A percentile compares a stretch with the other conserved stretches of the same genome.
These are phyloP conservation scores for Russula sp. DNA, from an alignment of 768 basidiomycete species.

Conservation along the genomic window DNA sequence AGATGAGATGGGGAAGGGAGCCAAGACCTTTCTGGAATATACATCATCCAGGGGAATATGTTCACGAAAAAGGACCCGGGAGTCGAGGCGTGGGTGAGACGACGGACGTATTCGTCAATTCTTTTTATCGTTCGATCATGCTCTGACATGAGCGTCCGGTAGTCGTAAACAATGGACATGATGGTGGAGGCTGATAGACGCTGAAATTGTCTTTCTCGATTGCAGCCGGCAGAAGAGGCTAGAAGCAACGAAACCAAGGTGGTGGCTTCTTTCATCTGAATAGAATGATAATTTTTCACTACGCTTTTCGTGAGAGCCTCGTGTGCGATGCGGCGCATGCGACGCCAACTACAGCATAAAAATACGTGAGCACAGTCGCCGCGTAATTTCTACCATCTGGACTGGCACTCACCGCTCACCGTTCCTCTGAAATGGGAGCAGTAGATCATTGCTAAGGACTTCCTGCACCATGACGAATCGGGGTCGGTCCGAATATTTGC, in stretches of 20 bases:
- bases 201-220: constrained; percentile 29
- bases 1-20: neutral
- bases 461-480: constrained; percentile 7
- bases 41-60: constrained; percentile 12
- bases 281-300: constrained; percentile 24
- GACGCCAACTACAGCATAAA: constrained; percentile 29
- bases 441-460: constrained; percentile 9
- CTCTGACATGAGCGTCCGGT: constrained; percentile 1
- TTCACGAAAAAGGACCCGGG: neutral
- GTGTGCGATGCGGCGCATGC: constrained; percentile 32
- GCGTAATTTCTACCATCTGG: neutral
- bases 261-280: constrained; percentile 31
- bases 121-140: neutral
- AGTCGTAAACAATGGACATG: constrained; percentile 28
- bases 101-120: neutral
- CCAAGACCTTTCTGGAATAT: constrained; percentile 10
- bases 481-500: constrained; percentile 28
- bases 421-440: neutral
- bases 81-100: neutral
- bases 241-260: constrained; percentile 29
- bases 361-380: neutral
- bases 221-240: constrained; percentile 23
- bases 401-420: neutral
- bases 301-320: constrained; percentile 29
- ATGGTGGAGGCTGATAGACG: constrained; percentile 29